Conservation (phyloP, 148 eudicot genomes). For the Vaccinium corymbosum region DNA sequence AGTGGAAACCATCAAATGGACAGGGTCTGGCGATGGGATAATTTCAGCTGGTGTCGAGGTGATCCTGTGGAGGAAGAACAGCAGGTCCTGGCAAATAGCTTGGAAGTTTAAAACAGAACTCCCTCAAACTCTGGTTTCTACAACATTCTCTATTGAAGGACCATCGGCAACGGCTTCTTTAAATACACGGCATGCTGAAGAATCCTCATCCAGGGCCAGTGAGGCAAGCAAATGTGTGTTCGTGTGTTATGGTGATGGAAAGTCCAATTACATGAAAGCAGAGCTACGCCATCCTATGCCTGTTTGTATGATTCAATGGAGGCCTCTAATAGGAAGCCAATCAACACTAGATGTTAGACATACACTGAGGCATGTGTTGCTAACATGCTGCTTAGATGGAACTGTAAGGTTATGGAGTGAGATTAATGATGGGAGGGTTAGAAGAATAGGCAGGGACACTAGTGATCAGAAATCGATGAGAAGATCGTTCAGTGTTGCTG, state of each 20-base stretch:
- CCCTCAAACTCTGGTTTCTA: conserved; percentile 68
- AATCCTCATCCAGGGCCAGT: conserved; percentile 23
- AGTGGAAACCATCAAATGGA: conserved; percentile 81
- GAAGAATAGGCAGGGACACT: conserved; percentile 51
- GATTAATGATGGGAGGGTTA: conserved; percentile 61
- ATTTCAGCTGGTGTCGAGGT: conserved; percentile 74
- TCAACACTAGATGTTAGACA: conserved; percentile 27
- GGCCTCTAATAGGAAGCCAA: conserved; percentile 60
- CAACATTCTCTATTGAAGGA: conserved; percentile 78
- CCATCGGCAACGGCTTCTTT: conserved; percentile 58
- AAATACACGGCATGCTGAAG: conserved; percentile 27
- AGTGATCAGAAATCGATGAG: conserved; percentile 42
- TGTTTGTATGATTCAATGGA: conserved; percentile 81
- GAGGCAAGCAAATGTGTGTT: conserved; percentile 45
- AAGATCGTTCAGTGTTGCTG: conserved; percentile 66
- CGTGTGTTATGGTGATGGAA: conserved; percentile 44
- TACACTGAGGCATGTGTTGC: conserved; percentile 47
- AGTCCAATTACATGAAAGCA: conserved; percentile 40
- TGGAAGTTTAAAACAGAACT: conserved; percentile 66
- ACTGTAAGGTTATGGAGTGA: conserved; percentile 92
- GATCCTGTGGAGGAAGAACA: conserved; percentile 72
- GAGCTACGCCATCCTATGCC: conserved; percentile 81
- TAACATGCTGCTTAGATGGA: conserved; percentile 89
- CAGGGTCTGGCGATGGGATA: conserved; percentile 92
- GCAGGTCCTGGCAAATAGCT: conserved; percentile 78